These are phyloP conservation scores for Backusella sp. DNA, from an alignment of 192 early-diverging fungal species.

Conservation along the genomic window DNA sequence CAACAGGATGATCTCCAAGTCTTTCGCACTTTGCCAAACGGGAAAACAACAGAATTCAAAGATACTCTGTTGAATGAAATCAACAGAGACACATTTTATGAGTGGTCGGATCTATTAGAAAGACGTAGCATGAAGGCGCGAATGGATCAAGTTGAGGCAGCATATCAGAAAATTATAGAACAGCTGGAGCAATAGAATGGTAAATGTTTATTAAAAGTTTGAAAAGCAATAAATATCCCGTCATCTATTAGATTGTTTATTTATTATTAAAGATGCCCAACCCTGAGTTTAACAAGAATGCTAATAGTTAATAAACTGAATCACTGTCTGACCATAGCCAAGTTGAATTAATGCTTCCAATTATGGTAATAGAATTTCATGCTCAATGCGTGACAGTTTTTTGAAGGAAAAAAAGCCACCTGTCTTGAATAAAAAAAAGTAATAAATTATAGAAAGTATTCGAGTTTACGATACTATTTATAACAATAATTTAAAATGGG, in stretches of 20 bases:
- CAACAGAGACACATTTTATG: not conserved
- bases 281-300: no score
- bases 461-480: not conserved
- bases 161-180: not conserved
- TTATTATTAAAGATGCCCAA: no score
- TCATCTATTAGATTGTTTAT: no score
- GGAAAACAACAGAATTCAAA: not conserved
- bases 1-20: not conserved
- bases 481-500: not conserved
- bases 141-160: not conserved
- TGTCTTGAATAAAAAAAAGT: slow-evolving; percentile 8
- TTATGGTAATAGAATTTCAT: not conserved
- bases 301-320: no score
- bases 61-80: not conserved
- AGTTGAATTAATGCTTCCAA: no score
- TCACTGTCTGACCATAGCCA: no score
- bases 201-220: no score
- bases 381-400: slow-evolving; percentile 1
- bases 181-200: not conserved
- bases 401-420: slow-evolving; percentile 2
- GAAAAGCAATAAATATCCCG: no score
- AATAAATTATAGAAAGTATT: not conserved
- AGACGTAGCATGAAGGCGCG: not conserved
- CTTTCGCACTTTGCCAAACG: not conserved
- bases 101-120: not conserved